Evolutionary conservation across 2,329 filamentous ascomycete species (phyloP), one percentile per base, ranked within the genome.

Genomic region (Grosmannia serpens): DNA sequence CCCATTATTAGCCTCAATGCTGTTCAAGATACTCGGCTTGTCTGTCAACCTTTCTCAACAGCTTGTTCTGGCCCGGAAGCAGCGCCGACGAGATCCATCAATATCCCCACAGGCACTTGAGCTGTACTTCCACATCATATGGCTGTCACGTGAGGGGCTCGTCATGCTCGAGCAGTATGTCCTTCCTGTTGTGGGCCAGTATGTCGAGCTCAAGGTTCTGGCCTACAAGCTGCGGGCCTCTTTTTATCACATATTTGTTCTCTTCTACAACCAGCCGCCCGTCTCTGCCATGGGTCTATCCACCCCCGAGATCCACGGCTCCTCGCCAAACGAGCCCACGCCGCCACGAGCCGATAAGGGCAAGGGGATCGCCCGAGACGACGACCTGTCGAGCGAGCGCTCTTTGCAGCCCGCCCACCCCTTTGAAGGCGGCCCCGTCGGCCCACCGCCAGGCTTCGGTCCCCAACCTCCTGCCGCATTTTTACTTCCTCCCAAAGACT

Each of bases 181-280:
- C 53, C 76, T 97, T 24, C 94, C 92, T 49, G 89, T 87, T 81
- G 88, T 89, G 58, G 85, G 80, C 64, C 86, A 83, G 67, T 89
- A 85, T 72, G 84, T 78, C 67, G 91, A 95, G 70, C 83, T 96
- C 59, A 91, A 91, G 67, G 91, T 97, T 51, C 80, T 99, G 62
- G 86, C 89, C 24, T 89, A 90, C 70, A 99, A 97, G 72, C 80
- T 99, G 17, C 86, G 90, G 61, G 94, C 94, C 20, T 95, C 90
- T 24, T 95, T 97, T 69, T 94, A 95, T 66, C 92, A 99, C 74
- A 90, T 99, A 64, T 96, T 96, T 70, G 94, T 95, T 57, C 81
- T 97, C 15, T 97, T 96, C 69, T 90, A 96, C 75, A 96, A 96
- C 72, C 84, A 89, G 57, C 92, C 92, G 0, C 80, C 87, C 0